Evolutionary conservation across 1,139 yeast genomes (phyloP), one percentile per base, ranked within the genome.

Genomic region (Barnettozyma hawaiiensis): DNA sequence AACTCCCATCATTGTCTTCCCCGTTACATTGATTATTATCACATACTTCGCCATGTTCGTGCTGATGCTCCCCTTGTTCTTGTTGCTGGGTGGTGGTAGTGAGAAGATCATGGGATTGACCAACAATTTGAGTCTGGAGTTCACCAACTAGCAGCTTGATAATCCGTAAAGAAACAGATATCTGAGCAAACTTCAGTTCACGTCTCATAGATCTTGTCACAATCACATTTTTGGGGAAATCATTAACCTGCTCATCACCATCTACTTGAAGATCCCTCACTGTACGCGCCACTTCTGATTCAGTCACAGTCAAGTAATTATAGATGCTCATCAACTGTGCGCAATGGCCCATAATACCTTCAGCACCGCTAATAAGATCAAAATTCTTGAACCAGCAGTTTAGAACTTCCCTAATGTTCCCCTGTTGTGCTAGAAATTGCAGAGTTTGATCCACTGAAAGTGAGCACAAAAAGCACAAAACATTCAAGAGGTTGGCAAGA

Each of bases 161-260:
- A 31, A 90, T 86, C 58, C 87, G 89, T 35, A 73, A 70, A 14
- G 83, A 73, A 0, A 89, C 86, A 0, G 90, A 69, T 2, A 87
- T 71, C 54, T 73, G 79, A 0, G 86, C 77, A 52, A 71, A 84
- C 49, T 69, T 64, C 41, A 79, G 75, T n/a, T 69, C 63, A 52
- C 76, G 78, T 3, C 95, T 78, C 81, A 80, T 84, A 0, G 97
- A 86, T 54, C 98, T 72, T 0, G 97, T 92, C 8, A 87, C 65
- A 35, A 90, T 89, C 28, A 78, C 73, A 23, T 77, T 63, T 16
- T 65, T 64, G 49, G 79, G 75, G 1, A 85, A 83, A 18, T 84
- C 70, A 11, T 45, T 43, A 2, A 81, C 67, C 21, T 51, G 26
- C 37, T 56, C 57, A 47, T 89, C 95, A 5, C 96, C 97, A 53